Percentiles rank a stretch among this genome's conserved stretches.
Conservation (phyloP, 2,329 filamentous ascomycete species). For the Microsporum audouinii region DNA sequence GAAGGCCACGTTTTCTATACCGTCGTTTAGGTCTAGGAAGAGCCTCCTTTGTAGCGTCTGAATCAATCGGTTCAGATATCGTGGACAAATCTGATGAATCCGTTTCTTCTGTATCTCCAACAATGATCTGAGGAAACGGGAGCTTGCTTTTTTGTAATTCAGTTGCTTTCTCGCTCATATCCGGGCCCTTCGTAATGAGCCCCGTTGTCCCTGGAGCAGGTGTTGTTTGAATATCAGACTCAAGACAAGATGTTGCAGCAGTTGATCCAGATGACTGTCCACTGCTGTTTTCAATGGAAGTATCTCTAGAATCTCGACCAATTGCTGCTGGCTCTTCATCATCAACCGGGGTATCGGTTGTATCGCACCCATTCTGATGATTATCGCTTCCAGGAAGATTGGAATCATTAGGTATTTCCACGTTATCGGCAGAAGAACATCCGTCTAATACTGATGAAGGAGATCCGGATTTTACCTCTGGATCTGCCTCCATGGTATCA, state of each 20-base stretch:
- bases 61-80: slow-evolving; percentile 22
- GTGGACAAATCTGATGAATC: slow-evolving; percentile 21
- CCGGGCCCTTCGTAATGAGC: not conserved
- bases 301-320: not conserved
- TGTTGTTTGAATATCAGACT: slow-evolving; percentile 9
- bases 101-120: slow-evolving; percentile 12
- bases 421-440: not conserved
- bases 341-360: not conserved
- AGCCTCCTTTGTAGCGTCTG: slow-evolving; percentile 15
- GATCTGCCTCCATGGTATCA: not conserved
- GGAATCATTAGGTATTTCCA: not conserved
- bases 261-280: slow-evolving; percentile 27
- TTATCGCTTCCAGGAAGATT: slow-evolving; percentile 9
- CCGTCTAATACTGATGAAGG: not conserved
- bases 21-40: slow-evolving; percentile 16
- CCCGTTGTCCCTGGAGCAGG: not conserved
- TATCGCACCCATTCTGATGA: not conserved
- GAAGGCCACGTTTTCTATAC: slow-evolving; percentile 20
- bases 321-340: not conserved
- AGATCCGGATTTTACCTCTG: not conserved
- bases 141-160: not conserved
- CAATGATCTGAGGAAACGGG: not conserved
- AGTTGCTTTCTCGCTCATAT: not conserved
- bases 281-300: slow-evolving; percentile 21
- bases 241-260: slow-evolving; percentile 27